These are phyloP conservation scores for Fraxinus baroniana DNA, from an alignment of 305 asterid species.

Conservation along the genomic window DNA sequence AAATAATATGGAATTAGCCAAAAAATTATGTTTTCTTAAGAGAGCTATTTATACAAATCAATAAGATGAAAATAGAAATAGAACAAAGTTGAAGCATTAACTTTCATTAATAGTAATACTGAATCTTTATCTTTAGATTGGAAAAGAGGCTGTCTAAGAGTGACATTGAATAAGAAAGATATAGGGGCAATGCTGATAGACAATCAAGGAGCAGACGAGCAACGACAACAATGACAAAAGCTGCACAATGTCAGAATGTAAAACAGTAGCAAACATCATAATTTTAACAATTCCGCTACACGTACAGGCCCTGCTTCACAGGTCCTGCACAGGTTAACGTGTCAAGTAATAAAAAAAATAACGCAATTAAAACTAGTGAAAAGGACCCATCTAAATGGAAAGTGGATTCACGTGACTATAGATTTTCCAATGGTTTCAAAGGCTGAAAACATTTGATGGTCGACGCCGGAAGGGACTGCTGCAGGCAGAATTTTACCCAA, in stretches of 20 bases:
- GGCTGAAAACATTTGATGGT: too few relatives aligned
- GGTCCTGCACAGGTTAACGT: too few relatives aligned
- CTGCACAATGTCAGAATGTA: background rate
- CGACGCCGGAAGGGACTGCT: too few relatives aligned
- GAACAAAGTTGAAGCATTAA: background rate
- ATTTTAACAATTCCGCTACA: background rate
- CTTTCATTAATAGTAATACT: background rate
- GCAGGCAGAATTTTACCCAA: too few relatives aligned
- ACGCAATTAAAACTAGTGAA: too few relatives aligned
- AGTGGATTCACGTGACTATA: too few relatives aligned
- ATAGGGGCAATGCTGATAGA: background rate
- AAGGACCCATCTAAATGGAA: too few relatives aligned
- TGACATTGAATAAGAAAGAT: background rate
- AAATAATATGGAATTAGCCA: background rate
- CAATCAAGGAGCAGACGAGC: background rate
- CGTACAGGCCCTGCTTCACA: too few relatives aligned
- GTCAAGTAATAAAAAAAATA: too few relatives aligned
- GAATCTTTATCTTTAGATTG: background rate
- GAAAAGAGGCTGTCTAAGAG: background rate
- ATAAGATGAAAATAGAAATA: background rate
- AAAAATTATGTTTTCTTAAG: background rate
- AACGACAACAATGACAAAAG: background rate
- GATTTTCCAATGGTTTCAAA: too few relatives aligned
- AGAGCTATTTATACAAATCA: background rate
- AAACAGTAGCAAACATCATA: background rate